Evolutionary conservation across 805 yeast species (phyloP).

Genomic region (Kluyveromyces starmeri): DNA sequence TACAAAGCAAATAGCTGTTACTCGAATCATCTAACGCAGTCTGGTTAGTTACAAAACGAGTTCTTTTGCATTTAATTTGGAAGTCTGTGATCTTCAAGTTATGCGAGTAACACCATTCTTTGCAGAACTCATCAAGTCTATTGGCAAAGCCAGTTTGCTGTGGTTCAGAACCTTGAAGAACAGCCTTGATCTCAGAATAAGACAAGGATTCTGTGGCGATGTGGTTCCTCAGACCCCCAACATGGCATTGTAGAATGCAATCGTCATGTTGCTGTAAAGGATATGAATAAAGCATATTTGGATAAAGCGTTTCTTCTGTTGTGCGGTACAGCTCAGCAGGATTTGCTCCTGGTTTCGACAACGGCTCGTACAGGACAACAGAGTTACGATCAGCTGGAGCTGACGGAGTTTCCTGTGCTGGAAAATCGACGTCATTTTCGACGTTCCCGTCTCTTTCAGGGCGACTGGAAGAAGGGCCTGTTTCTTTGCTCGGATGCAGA

Average conservation of each 20-base stretch:
- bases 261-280: constrained; percentile 7
- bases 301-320: constrained; percentile 14
- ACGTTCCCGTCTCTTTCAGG: background rate
- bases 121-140: constrained; percentile 17
- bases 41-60: constrained; percentile 18
- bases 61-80: constrained; percentile 17
- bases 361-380: background rate
- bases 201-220: constrained; percentile 12
- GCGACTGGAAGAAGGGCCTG: background rate
- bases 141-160: background rate
- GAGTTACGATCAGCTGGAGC: constrained; percentile 6
- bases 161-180: constrained; percentile 1
- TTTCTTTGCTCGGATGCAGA: background rate
- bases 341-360: constrained; percentile 1
- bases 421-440: background rate
- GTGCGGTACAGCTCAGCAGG: background rate
- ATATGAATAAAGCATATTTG: constrained; percentile 12
- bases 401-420: background rate
- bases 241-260: constrained; percentile 23
- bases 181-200: constrained; percentile 1
- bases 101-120: constrained; percentile 24
- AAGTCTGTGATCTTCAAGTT: constrained; percentile 11
- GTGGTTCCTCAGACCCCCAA: constrained; percentile 28
- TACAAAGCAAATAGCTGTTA: constrained; percentile 13
- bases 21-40: constrained; percentile 4